Evolutionary conservation across 2,329 filamentous ascomycete genomes (phyloP).

Genomic region (Capronia coronata): DNA sequence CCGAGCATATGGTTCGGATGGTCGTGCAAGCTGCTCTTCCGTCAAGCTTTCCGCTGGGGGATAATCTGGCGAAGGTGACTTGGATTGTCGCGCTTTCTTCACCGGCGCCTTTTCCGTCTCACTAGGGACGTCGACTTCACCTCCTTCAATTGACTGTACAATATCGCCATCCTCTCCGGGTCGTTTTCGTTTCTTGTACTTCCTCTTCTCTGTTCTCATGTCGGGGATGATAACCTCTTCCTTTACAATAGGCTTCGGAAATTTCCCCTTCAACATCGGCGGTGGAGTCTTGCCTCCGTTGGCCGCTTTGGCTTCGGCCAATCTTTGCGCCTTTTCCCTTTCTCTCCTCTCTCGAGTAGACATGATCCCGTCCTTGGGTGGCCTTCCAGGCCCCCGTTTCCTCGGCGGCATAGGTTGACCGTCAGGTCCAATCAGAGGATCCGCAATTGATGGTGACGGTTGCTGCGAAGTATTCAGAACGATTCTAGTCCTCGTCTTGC

Average conservation of each 20-base stretch:
- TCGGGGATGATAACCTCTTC: conserved; percentile 33
- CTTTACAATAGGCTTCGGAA: conserved; percentile 24
- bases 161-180: conserved; percentile 40
- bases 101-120: conserved; percentile 28
- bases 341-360: conserved; percentile 57
- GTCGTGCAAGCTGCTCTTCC: conserved; percentile 57
- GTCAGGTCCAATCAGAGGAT: conserved; percentile 19
- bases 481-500: conserved; percentile 20
- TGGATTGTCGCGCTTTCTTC: conserved; percentile 39
- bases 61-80: conserved; percentile 57
- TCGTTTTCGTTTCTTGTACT: conserved; percentile 45
- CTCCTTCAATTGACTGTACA: conserved; percentile 38
- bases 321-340: conserved; percentile 48
- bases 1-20: conserved; percentile 56
- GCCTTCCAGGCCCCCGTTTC: conserved; percentile 54
- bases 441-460: conserved; percentile 6
- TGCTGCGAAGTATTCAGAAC: conserved; percentile 13
- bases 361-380: conserved; percentile 62
- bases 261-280: conserved; percentile 32
- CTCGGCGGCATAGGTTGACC: conserved; percentile 30
- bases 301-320: conserved; percentile 39
- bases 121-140: conserved; percentile 19
- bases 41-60: conserved; percentile 53
- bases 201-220: conserved; percentile 42
- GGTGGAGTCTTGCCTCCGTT: conserved; percentile 43